Evolutionary conservation across 441 rosid species (phyloP).

Genomic region (Croton setiger): DNA sequence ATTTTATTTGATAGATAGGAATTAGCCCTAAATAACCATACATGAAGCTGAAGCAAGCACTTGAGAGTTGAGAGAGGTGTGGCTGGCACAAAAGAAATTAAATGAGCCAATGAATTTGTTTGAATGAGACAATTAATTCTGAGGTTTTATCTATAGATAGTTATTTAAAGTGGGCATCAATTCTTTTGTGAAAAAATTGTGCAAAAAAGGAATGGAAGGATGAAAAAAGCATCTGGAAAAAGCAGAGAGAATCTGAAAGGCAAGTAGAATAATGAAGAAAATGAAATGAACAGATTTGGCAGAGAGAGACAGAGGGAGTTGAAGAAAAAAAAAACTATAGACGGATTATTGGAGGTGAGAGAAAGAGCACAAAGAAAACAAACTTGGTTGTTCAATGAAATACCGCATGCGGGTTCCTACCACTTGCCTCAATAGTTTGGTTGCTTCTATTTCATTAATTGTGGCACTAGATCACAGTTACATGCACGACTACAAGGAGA

Average conservation of each 20-base stretch:
- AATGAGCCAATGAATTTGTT: neutral
- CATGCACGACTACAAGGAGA: neutral
- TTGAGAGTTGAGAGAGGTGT: neutral
- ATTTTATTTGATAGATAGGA: no score
- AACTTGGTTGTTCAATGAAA: neutral
- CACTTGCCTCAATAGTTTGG: neutral
- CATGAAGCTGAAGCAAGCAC: neutral
- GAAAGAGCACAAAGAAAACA: neutral
- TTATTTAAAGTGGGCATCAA: neutral
- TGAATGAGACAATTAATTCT: neutral
- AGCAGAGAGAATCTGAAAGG: neutral
- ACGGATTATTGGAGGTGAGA: neutral
- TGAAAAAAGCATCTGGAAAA: no score
- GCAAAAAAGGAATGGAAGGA: no score
- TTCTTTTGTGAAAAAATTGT: no score
- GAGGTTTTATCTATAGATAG: neutral
- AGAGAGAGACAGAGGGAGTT: neutral
- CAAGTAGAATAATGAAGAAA: neutral
- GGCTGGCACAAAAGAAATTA: neutral
- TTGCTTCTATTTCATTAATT: neutral
- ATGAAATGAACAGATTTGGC: neutral
- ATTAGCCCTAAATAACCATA: no score
- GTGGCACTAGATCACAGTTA: no score
- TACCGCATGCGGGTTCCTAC: neutral
- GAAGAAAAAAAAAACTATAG: neutral